These are phyloP conservation scores for Ailanthus altissimus DNA, from an alignment of 345 rosid genomes.

Conservation along the genomic window DNA sequence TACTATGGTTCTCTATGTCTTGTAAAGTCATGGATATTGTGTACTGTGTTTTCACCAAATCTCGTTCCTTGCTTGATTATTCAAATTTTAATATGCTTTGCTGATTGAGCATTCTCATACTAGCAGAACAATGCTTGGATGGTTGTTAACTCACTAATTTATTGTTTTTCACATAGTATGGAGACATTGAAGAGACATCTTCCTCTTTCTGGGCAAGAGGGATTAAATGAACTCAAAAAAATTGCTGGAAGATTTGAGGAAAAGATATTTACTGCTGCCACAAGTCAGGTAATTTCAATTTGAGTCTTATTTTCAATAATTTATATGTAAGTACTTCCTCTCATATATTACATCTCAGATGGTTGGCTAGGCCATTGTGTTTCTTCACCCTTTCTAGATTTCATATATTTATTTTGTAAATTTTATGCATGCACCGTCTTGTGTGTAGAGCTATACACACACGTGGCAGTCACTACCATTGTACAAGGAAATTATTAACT, in stretches of 20 bases:
- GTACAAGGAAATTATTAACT: no score
- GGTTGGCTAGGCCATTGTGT: neutral
- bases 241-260: constrained; percentile 84
- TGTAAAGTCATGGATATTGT: neutral
- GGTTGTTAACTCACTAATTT: constrained; percentile 7
- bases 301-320: neutral
- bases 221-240: constrained; percentile 64
- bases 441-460: neutral
- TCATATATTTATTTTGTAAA: neutral
- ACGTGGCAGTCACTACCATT: neutral
- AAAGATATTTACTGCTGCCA: constrained; percentile 63
- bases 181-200: constrained; percentile 65
- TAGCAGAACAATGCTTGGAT: neutral
- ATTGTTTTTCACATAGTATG: constrained; percentile 45
- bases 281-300: constrained; percentile 52
- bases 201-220: constrained; percentile 72
- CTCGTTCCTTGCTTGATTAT: no score
- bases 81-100: neutral
- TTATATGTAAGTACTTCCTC: no score
- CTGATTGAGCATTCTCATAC: neutral
- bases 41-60: no score
- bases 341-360: no score
- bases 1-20: neutral
- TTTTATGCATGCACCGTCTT: neutral
- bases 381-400: neutral